phyloP scores from a whole-genome alignment of 345 rosid genomes.

The Jatropha curcas region DNA sequence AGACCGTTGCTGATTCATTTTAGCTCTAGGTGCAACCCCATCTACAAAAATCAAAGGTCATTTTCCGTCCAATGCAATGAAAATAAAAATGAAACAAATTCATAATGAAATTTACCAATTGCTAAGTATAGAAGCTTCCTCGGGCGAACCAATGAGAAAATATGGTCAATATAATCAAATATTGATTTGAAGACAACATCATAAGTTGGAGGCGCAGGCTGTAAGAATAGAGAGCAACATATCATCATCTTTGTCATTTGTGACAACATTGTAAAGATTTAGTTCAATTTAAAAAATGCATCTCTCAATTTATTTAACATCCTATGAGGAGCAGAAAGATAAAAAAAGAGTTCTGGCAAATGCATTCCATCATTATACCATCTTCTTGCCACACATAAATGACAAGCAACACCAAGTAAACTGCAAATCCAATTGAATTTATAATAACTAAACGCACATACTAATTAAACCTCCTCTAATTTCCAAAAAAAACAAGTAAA shows the following conservation, averaged over 20 bases:
- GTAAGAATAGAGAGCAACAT: conserved; percentile 30
- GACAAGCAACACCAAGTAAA: too few species aligned
- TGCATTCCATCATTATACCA: too few species aligned
- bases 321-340: too few species aligned
- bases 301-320: too few species aligned
- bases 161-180: conserved; percentile 90
- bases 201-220: conserved; percentile 93
- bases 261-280: too few species aligned
- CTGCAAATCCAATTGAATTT: too few species aligned
- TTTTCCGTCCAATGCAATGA: not conserved
- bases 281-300: too few species aligned
- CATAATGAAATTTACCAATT: conserved; percentile 57
- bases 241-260: not conserved
- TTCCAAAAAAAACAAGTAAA: not conserved
- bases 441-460: too few species aligned
- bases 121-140: conserved; percentile 96
- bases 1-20: conserved; percentile 97
- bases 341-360: too few species aligned
- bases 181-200: conserved; percentile 84
- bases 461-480: not conserved
- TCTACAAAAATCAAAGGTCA: conserved; percentile 42
- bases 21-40: conserved; percentile 99
- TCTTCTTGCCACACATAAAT: too few species aligned
- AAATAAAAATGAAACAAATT: not conserved
- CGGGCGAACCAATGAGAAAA: conserved; percentile 85